Base-by-base conservation (phyloP, 1,284 basidiomycete species). In the Somion occarium region DNA sequence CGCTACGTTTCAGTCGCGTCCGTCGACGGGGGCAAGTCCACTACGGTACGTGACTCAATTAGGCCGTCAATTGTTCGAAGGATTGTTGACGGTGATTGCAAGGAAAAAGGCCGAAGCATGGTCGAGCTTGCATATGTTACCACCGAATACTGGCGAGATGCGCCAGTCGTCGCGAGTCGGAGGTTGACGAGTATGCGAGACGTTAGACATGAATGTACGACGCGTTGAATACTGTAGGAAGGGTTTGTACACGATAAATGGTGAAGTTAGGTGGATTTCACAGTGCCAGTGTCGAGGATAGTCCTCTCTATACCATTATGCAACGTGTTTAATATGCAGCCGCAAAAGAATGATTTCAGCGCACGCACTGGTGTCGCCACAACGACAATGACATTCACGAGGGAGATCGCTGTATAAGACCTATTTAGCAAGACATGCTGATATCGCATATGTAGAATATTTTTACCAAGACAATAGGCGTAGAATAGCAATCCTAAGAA, bases 151-250 rank as follows among this genome's bases (percentile, higher is more conserved):
- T 7, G 30, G 7, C 7, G 7, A 5, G 39, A 9, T 13, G 19
- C 42, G n/a, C 42, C 19, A 5, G 9, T 22, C 5, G 13, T 43
- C 13, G 42, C 42, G n/a, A 19, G 22, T 38, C 42, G 46, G 3
- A 53, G 47, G 30, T 53, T 49, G 19, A 38, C n/a, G 41, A 53
- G 46, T 20, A 53, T 34, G 12, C 51, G 51, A 19, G 51, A 52
- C 15, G 50, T 49, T 3, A 53, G 27, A 25, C 47, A 53, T 12
- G 51, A 53, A 34, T 53, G 51, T 2, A 53, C 13, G 22, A 53
- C 51, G 3, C 51, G 24, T 49, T 53, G 51, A 2, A 53, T 38
- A 3, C 51, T 49, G 38, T 7, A 23, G 7, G 11, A 5, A 13
- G 13, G 23, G 22, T 23, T 43, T 9, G 5, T 19, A 26, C 15